A percentile compares a stretch with the other conserved stretches of the same genome.
phyloP scores from a whole-genome alignment of 2,329 filamentous ascomycete species.

The Nemania diffusa region DNA sequence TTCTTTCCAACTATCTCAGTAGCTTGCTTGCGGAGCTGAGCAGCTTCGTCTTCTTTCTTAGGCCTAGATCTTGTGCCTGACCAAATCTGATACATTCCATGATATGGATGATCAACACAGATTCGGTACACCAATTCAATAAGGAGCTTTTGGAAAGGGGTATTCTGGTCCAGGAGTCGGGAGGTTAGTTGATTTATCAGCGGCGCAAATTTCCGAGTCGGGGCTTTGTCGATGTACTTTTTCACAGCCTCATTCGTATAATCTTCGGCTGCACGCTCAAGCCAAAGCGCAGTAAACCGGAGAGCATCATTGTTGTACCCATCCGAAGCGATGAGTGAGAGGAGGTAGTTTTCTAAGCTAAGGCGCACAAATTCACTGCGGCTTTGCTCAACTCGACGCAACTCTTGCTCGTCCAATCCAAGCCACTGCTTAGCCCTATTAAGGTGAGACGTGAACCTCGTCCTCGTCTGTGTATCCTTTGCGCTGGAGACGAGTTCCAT shows the following conservation, averaged over 20 bases:
- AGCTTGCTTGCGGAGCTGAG: slow-evolving; percentile 77
- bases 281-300: slow-evolving; percentile 93
- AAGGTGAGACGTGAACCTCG: slow-evolving; percentile 68
- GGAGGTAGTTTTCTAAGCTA: slow-evolving; percentile 91
- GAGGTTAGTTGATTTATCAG: slow-evolving; percentile 97
- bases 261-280: slow-evolving; percentile 82
- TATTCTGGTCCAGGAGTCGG: slow-evolving; percentile 77
- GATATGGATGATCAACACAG: slow-evolving; percentile 92
- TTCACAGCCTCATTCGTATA: slow-evolving; percentile 81
- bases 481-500: slow-evolving; percentile 66
- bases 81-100: slow-evolving; percentile 97
- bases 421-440: slow-evolving; percentile 87
- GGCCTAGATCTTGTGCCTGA: slow-evolving; percentile 77
- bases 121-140: slow-evolving; percentile 81
- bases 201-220: slow-evolving; percentile 89
- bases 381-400: slow-evolving; percentile 78
- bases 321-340: slow-evolving; percentile 85
- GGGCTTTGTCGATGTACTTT: slow-evolving; percentile 76
- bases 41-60: slow-evolving; percentile 77
- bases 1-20: slow-evolving; percentile 74
- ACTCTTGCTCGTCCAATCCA: slow-evolving; percentile 88
- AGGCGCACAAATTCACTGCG: slow-evolving; percentile 86
- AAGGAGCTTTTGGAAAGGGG: slow-evolving; percentile 80
- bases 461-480: slow-evolving; percentile 63
- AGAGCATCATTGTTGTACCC: slow-evolving; percentile 89